phyloP scores from a whole-genome alignment of 331 rosid species.

The Acacia pycnantha region DNA sequence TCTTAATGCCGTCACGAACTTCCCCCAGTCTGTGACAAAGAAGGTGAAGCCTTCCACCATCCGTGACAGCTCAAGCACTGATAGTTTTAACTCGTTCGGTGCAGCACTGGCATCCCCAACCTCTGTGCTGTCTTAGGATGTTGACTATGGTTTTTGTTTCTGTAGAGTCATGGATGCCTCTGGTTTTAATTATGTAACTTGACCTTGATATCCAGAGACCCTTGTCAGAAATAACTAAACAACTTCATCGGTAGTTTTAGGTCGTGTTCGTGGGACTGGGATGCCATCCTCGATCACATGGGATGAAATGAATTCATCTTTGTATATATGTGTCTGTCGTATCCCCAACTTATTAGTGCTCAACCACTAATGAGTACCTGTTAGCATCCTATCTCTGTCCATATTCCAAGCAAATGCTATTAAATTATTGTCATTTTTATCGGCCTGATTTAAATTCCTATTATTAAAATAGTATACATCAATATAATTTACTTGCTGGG shows the following conservation, averaged over 20 bases:
- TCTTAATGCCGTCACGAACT: slow-evolving; percentile 66
- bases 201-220: neutral
- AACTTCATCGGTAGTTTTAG: neutral
- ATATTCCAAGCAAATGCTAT: neutral
- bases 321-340: neutral
- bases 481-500: neutral
- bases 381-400: neutral
- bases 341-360: neutral
- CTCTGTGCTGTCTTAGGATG: slow-evolving; percentile 46
- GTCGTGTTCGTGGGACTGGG: neutral
- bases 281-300: neutral
- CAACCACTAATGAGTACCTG: neutral
- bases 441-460: neutral
- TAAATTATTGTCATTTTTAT: neutral
- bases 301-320: neutral
- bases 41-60: neutral
- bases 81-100: slow-evolving; percentile 24
- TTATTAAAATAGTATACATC: neutral
- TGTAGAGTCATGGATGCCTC: slow-evolving; percentile 30
- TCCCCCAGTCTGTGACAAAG: slow-evolving; percentile 36
- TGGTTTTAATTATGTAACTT: slow-evolving; percentile 28
- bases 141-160: slow-evolving; percentile 27
- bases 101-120: slow-evolving; percentile 50
- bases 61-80: neutral
- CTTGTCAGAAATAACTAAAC: neutral